A percentile compares a stretch with the other conserved stretches of the same genome.
phyloP scores from a whole-genome alignment of 306 rosid genomes.

The Urtica urens region DNA sequence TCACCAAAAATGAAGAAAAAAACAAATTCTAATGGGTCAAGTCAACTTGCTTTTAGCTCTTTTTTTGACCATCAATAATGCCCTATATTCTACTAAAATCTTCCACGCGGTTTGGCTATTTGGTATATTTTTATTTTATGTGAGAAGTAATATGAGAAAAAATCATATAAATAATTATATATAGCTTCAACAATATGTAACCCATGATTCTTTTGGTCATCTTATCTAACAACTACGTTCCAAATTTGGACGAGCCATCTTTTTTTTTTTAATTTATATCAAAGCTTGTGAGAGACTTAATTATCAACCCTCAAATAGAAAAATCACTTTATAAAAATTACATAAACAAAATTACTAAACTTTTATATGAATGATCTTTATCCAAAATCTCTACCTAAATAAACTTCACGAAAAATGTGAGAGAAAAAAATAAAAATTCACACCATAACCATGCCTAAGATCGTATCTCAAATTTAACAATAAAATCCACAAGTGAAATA shows the following conservation, averaged over 20 bases:
- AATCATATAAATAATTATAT: background rate
- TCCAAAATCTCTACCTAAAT: conserved; percentile 9
- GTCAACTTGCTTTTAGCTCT: background rate
- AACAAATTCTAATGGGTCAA: background rate
- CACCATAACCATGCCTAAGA: background rate
- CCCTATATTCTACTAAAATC: background rate
- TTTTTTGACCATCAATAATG: background rate
- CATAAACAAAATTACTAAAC: too few species aligned
- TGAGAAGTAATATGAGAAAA: background rate
- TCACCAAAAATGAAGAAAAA: too few species aligned
- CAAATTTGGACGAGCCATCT: background rate
- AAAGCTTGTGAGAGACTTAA: background rate
- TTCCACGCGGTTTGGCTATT: conserved; percentile 7
- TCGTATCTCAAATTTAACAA: background rate
- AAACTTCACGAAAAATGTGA: background rate
- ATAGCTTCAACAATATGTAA: background rate
- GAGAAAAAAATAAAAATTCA: background rate
- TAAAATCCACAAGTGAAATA: background rate
- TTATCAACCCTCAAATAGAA: background rate
- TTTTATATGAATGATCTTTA: background rate
- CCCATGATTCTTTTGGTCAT: background rate
- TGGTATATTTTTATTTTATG: background rate
- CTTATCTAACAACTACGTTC: conserved; percentile 11
- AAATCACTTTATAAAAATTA: too few species aligned
- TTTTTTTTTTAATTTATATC: background rate